phyloP scores from a whole-genome alignment of 2,329 filamentous ascomycete species.

The Huntiella savannae region DNA sequence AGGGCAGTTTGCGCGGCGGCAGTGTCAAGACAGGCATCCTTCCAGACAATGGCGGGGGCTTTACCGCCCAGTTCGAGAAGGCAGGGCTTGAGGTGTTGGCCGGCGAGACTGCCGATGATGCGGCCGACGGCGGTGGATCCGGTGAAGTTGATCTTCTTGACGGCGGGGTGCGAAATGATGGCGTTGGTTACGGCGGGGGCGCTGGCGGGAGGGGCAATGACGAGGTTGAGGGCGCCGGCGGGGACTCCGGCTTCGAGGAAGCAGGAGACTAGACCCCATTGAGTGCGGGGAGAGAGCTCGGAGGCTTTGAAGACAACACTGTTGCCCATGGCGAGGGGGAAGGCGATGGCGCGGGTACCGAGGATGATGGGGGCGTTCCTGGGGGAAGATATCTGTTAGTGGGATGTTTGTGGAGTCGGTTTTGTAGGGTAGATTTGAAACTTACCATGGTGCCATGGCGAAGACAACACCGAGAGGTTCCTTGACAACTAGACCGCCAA shows the following conservation, averaged over 20 bases:
- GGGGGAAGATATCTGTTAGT: constrained; percentile 5
- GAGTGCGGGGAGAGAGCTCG: constrained; percentile 45
- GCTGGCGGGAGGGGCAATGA: constrained; percentile 46
- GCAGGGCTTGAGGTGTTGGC: constrained; percentile 57
- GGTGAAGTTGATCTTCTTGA: constrained; percentile 78
- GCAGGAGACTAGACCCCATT: constrained; percentile 41
- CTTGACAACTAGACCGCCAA: constrained; percentile 43
- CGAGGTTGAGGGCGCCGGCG: constrained; percentile 51
- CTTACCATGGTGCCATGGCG: constrained; percentile 63
- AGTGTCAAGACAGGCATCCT: constrained; percentile 57
- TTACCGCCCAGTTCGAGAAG: constrained; percentile 74
- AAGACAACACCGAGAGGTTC: constrained; percentile 67
- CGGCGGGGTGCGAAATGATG: constrained; percentile 44
- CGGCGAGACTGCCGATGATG: constrained; percentile 51
- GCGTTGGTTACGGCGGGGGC: constrained; percentile 47
- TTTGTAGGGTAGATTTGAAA: not conserved
- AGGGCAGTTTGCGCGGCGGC: constrained; percentile 50
- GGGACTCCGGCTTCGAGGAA: constrained; percentile 62
- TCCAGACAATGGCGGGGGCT: constrained; percentile 56
- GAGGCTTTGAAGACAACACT: constrained; percentile 55
- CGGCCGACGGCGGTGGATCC: constrained; percentile 56
- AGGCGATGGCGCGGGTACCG: constrained; percentile 33
- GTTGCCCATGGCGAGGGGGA: constrained; percentile 60
- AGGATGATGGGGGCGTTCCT: constrained; percentile 41
- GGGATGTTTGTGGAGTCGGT: not conserved